These are phyloP conservation scores for Pezizomycotina sp. DNA, from an alignment of 2,329 filamentous ascomycete genomes.

Conservation along the genomic window DNA sequence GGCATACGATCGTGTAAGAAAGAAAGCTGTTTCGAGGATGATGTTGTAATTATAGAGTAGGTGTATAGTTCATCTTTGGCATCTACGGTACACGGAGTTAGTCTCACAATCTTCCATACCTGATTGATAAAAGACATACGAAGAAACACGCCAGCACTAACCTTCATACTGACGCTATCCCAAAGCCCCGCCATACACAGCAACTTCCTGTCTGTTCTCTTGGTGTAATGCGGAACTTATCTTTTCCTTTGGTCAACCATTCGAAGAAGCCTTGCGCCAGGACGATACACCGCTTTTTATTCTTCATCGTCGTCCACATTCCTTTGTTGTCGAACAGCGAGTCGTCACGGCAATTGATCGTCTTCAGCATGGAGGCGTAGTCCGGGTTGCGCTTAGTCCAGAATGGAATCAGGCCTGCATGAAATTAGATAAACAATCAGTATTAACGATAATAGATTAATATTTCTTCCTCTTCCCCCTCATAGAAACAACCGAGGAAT, in stretches of 20 bases:
- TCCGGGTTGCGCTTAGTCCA: slow-evolving; percentile 79
- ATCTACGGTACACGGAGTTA: slow-evolving; percentile 31
- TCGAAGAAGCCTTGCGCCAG: slow-evolving; percentile 90
- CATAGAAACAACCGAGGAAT: too few species aligned
- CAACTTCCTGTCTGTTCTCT: slow-evolving; percentile 61
- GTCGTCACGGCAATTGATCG: slow-evolving; percentile 90
- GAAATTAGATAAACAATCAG: not conserved
- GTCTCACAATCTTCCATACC: too few species aligned
- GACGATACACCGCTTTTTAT: slow-evolving; percentile 71
- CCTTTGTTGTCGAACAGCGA: slow-evolving; percentile 58
- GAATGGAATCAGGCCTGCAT: slow-evolving; percentile 59
- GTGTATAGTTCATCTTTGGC: slow-evolving; percentile 59
- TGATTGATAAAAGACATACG: not conserved
- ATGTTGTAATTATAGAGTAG: slow-evolving; percentile 86
- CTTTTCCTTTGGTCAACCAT: slow-evolving; percentile 72
- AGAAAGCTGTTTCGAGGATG: slow-evolving; percentile 61
- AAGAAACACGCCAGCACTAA: slow-evolving; percentile 27
- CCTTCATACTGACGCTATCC: slow-evolving; percentile 77
- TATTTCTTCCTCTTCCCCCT: too few species aligned
- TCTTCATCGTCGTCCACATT: slow-evolving; percentile 88
- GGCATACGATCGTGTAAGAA: slow-evolving; percentile 96
- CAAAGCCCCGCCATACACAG: slow-evolving; percentile 86
- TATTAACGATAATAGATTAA: too few species aligned
- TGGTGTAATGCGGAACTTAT: slow-evolving; percentile 69
- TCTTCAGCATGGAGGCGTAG: slow-evolving; percentile 62